Percentiles rank a stretch among this genome's conserved stretches.
These are phyloP conservation scores for Vararia minispora DNA, from an alignment of 768 basidiomycete species.

Conservation along the genomic window DNA sequence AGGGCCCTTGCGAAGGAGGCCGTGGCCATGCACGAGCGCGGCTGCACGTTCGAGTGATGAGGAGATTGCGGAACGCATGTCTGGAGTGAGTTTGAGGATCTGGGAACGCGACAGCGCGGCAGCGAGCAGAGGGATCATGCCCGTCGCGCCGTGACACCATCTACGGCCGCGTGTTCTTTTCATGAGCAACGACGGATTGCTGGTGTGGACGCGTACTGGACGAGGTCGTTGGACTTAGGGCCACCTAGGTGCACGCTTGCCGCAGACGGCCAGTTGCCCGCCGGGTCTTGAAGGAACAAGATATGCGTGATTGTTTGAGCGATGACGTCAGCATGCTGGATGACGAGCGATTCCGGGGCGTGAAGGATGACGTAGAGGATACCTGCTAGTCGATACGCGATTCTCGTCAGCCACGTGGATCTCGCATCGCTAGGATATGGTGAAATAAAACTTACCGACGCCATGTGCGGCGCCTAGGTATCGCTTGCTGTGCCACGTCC, in stretches of 20 bases:
- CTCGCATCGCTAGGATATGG: neutral
- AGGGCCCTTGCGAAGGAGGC: slow-evolving; percentile 44
- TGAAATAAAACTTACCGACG: slow-evolving; percentile 29
- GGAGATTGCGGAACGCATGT: slow-evolving; percentile 11
- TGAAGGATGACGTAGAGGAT: slow-evolving; percentile 40
- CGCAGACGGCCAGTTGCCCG: slow-evolving; percentile 44
- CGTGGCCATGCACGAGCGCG: slow-evolving; percentile 32
- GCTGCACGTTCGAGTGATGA: slow-evolving; percentile 29
- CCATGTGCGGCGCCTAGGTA: slow-evolving; percentile 52
- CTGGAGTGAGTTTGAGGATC: slow-evolving; percentile 4
- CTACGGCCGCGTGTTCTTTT: slow-evolving; percentile 18
- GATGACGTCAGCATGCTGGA: slow-evolving; percentile 29
- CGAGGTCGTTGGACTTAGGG: slow-evolving; percentile 24
- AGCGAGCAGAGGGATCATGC: slow-evolving; percentile 34
- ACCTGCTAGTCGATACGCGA: slow-evolving; percentile 27
- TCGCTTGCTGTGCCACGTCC: slow-evolving; percentile 46
- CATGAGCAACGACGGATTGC: neutral
- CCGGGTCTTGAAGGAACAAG: slow-evolving; percentile 29
- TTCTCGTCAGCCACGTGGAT: neutral
- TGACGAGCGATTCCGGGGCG: slow-evolving; percentile 27
- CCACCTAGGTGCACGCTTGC: slow-evolving; percentile 15
- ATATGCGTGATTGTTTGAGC: slow-evolving; percentile 38
- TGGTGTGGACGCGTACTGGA: slow-evolving; percentile 29
- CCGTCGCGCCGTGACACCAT: slow-evolving; percentile 53
- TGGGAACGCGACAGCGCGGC: slow-evolving; percentile 15